Evolutionary conservation across 2,329 filamentous ascomycete species (phyloP), one percentile per base, ranked within the genome.

Genomic region (Aspergillus hiratsukae): DNA sequence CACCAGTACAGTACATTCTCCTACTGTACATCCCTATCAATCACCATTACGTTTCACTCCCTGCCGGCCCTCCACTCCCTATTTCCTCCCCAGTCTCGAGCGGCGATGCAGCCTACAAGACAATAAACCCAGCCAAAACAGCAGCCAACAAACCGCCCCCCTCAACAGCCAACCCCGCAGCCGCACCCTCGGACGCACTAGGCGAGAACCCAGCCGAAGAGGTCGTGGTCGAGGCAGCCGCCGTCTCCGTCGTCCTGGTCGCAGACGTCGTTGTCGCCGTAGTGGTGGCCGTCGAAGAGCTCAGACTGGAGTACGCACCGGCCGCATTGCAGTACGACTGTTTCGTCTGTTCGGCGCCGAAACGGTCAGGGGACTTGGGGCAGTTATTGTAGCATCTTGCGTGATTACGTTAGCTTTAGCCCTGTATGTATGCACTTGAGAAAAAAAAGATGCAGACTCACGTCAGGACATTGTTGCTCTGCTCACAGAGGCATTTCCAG

Each of bases 321-420:
- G 76, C 77, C 29, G 77, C 77, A 51, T 69, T 67, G 64, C 78
- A 80, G 68, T 74, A 76, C 27, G 71, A 68, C 54, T 45, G 64
- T 58, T 58, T 70, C 58, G 63, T 73, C 65, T 62, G 64, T 14
- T 74, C 55, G 31, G 69, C 72, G 31, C 66, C 66, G 55, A 66
- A 66, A 41, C 67, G 64, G 51, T 69, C 71, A 17, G 74, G 59
- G 64, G 80, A 77, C 61, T 75, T 70, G 52, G 84, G 83, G 75
- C 85, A 87, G 76, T 85, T 84, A 76, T 82, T 81, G 76, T 85
- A 87, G 80, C 85, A 87, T 31, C 78, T 80, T 56, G 21, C 3
- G 23, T 23, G 23, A 3, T 37, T 51, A 19, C 35, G 14, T n/a
- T 48, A 17, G 21, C 11, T 8, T 49, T 7, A 43, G 29, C n/a